Conservation (phyloP, 352 stramenopile species). For the Globisporangium nagaii region DNA sequence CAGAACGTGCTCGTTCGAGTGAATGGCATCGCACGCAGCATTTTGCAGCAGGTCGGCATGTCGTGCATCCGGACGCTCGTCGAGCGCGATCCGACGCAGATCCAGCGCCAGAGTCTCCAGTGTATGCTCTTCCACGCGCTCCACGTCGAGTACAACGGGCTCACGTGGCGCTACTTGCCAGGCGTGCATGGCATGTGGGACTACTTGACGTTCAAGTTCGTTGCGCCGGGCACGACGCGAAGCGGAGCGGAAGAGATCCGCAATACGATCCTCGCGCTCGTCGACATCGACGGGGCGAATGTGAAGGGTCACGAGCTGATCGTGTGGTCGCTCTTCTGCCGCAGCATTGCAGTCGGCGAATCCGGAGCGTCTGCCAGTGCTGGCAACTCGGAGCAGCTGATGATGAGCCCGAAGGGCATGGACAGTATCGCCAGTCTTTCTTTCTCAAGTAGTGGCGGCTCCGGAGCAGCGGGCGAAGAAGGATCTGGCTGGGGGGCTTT, state of each 20-base stretch:
- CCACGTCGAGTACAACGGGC: constrained; percentile 55
- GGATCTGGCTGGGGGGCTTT: constrained; percentile 5
- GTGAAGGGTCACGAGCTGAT: constrained; percentile 43
- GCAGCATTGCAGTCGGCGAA: constrained; percentile 75
- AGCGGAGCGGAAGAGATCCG: constrained; percentile 40
- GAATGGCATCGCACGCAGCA: constrained; percentile 51
- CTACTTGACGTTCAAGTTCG: constrained; percentile 37
- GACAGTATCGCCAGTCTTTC: constrained; percentile 13
- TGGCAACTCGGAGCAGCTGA: constrained; percentile 31
- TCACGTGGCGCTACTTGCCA: constrained; percentile 62
- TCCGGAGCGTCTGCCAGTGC: constrained; percentile 31
- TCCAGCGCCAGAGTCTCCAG: constrained; percentile 53
- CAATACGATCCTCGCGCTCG: constrained; percentile 51
- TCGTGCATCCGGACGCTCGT: constrained; percentile 76
- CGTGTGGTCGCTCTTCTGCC: constrained; percentile 71
- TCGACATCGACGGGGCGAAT: constrained; percentile 60
- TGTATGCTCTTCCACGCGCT: constrained; percentile 76
- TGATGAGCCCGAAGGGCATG: constrained; percentile 71
- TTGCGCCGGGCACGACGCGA: constrained; percentile 18
- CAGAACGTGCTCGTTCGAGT: constrained; percentile 38
- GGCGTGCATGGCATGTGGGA: constrained; percentile 69
- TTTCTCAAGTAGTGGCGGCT: background rate
- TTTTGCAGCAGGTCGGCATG: constrained; percentile 66
- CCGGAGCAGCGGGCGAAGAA: background rate
- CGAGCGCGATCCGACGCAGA: constrained; percentile 64